Conservation (phyloP, 257 asterid species). For the Solanum verrucosum region DNA sequence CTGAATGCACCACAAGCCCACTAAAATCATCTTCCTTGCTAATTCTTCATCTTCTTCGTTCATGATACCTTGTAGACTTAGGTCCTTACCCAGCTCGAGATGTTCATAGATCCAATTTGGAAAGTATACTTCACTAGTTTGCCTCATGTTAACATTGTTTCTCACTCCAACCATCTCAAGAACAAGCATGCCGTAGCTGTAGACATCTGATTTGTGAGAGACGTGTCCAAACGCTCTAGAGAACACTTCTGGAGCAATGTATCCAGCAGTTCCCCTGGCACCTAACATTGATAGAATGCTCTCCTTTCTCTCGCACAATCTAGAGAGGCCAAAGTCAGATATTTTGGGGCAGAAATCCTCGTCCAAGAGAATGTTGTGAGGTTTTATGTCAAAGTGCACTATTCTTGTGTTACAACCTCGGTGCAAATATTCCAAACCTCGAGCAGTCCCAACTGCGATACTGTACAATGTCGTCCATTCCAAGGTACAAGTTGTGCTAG, state of each 20-base stretch:
- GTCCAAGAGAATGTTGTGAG: slow-evolving; percentile 62
- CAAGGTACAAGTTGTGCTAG: slow-evolving; percentile 10
- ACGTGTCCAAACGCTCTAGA: slow-evolving; percentile 45
- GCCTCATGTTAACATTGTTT: slow-evolving; percentile 1
- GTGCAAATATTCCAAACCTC: slow-evolving; percentile 61
- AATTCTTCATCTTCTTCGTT: slow-evolving; percentile 30
- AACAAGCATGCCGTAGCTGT: slow-evolving; percentile 67
- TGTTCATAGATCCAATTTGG: slow-evolving; percentile 43
- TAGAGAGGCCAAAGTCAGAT: slow-evolving; percentile 65
- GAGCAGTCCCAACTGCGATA: slow-evolving; percentile 55
- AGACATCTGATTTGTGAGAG: slow-evolving; percentile 65
- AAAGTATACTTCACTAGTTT: slow-evolving; percentile 31
- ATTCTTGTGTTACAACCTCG: slow-evolving; percentile 60
- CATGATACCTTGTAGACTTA: slow-evolving; percentile 4
- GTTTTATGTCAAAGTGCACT: slow-evolving; percentile 67
- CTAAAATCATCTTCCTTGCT: slow-evolving; percentile 40
- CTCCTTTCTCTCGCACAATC: slow-evolving; percentile 32
- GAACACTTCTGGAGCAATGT: slow-evolving; percentile 64
- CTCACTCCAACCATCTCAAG: slow-evolving; percentile 54
- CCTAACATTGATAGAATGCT: slow-evolving; percentile 33
- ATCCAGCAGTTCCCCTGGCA: slow-evolving; percentile 57
- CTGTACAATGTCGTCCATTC: slow-evolving; percentile 33
- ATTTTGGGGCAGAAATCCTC: slow-evolving; percentile 55
- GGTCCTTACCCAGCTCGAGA: slow-evolving; percentile 10
- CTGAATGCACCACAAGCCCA: slow-evolving; percentile 67